Base-by-base conservation (phyloP, 2,329 filamentous ascomycete species). In the Dendryphion nanum region DNA sequence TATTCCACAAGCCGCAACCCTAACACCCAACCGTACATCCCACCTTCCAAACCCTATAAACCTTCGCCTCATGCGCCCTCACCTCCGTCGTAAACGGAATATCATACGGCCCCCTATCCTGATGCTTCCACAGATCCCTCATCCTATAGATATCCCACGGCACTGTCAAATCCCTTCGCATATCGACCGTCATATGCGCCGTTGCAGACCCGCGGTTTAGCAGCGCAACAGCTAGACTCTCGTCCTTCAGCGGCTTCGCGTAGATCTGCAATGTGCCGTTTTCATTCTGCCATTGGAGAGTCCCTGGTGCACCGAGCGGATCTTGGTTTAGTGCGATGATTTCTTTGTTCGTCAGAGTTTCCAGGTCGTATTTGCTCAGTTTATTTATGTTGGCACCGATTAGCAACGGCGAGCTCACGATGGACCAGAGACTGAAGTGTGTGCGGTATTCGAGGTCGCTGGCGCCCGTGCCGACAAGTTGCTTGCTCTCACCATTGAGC, bases 321-420 rank as follows among this genome's bases (percentile, higher is more conserved):
- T 68, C 66, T 42, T 71, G 68, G 18, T 60, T 68, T 18, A 70
- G 46, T n/a, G 53, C 68, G 19, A 72, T 69, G 29, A 72, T 60
- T n/a, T 69, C 69, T 6, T 59, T 51, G 42, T 71, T 72, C 26
- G 58, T 63, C 12, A 72, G 52, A 18, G 71, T 70, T 2, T 60
- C 50, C 8, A 72, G 57, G 18, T 66, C 61, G 13, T 51, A 50
- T 13, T 58, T 40, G n/a, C 34, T 47, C 5, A 69, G 59, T 5
- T 55, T 61, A 1, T 55, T 51, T 13, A 72, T 51, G 35, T 66
- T 57, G 3, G 66, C 61, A 4, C 67, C 63, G 36, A 70, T 66
- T 21, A 70, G 64, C 3, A 71, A 52, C 10, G 68, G 67, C 1
- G 61, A 66, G 44, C 69, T 69, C 7, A 69, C 53, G 24, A 67